A percentile compares a stretch with the other conserved stretches of the same genome.
phyloP scores from a whole-genome alignment of 176 grass and related monocot species.

The Chrysopogon serrulatus region DNA sequence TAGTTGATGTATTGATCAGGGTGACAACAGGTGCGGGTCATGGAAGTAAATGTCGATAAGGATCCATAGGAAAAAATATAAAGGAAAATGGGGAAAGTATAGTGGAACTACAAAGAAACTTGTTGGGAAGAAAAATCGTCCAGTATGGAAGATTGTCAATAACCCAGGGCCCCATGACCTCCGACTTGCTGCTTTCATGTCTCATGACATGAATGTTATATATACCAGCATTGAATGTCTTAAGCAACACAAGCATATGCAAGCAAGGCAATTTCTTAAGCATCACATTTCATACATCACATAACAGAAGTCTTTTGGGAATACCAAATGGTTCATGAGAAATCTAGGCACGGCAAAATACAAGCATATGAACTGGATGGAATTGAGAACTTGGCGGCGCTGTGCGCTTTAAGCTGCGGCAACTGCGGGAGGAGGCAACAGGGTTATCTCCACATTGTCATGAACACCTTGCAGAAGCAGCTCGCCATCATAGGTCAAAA shows the following conservation, averaged over 20 bases:
- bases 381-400: not conserved
- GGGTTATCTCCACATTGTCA: constrained; percentile 83
- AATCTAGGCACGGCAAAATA: constrained; percentile 14
- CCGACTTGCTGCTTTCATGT: not conserved
- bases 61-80: not conserved
- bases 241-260: not conserved
- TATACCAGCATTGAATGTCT: not conserved
- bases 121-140: not conserved
- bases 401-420: constrained; percentile 22
- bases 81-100: not conserved
- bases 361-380: not conserved
- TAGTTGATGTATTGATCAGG: not conserved
- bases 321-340: constrained; percentile 17
- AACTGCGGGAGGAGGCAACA: constrained; percentile 41
- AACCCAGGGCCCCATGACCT: not conserved
- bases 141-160: not conserved
- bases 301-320: not conserved
- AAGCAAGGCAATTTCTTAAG: not conserved
- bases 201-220: not conserved
- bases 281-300: constrained; percentile 7
- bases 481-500: constrained; percentile 71
- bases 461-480: constrained; percentile 93
- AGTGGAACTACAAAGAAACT: not conserved
- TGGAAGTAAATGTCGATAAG: not conserved
- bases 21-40: not conserved